These are phyloP conservation scores for Sphagnum magellanicum DNA, from an alignment of 228 moss, liverwort and hornwort genomes.

Conservation along the genomic window DNA sequence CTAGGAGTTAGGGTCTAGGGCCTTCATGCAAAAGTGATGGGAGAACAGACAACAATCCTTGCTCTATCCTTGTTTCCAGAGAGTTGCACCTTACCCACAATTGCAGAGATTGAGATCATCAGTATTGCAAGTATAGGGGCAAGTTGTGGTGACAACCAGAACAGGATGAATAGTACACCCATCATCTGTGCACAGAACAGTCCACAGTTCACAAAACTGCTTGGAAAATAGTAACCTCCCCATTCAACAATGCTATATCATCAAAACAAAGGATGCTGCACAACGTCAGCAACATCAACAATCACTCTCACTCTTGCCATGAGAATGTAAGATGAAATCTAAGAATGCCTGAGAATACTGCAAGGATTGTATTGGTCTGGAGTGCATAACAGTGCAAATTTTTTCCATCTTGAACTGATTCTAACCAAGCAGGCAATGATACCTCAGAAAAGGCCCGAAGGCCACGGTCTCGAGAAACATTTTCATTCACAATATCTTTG, in stretches of 20 bases:
- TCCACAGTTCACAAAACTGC: slow-evolving; percentile 7
- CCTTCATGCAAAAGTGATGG: neutral
- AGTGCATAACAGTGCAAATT: too few relatives aligned
- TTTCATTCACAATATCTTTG: slow-evolving; percentile 88
- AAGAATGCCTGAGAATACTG: neutral
- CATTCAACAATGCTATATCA: neutral
- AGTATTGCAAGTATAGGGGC: slow-evolving; percentile 85
- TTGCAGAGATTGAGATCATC: slow-evolving; percentile 84
- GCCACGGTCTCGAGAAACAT: slow-evolving; percentile 91
- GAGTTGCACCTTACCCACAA: slow-evolving; percentile 60
- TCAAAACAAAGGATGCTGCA: neutral
- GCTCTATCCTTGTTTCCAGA: neutral
- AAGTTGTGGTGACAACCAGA: slow-evolving; percentile 70
- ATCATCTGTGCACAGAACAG: slow-evolving; percentile 45
- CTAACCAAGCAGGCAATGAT: neutral
- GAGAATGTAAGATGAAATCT: neutral
- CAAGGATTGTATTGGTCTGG: too few relatives aligned
- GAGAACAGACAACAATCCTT: neutral
- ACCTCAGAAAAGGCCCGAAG: slow-evolving; percentile 89
- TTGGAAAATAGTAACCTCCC: neutral
- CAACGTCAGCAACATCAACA: neutral
- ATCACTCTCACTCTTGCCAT: neutral
- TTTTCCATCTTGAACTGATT: too few relatives aligned
- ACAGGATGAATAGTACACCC: slow-evolving; percentile 76
- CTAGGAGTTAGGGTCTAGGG: neutral